phyloP scores from a whole-genome alignment of 2,329 filamentous ascomycete genomes.

The Paecilomyces sp. region DNA sequence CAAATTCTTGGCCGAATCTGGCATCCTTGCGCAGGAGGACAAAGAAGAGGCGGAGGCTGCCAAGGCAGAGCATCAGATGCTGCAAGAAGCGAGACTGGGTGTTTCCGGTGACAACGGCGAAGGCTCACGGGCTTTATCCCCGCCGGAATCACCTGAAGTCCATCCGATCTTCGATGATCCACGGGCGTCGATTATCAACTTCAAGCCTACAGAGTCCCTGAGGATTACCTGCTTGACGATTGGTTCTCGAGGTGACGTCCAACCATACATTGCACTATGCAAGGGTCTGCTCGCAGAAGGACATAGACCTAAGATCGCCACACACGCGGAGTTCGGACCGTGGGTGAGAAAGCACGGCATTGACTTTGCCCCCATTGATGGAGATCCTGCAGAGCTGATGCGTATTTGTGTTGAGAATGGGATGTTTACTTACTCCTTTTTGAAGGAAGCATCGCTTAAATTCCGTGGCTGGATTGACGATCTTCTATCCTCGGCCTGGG shows the following conservation, averaged over 20 bases:
- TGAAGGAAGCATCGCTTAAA: constrained; percentile 76
- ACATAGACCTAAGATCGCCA: constrained; percentile 80
- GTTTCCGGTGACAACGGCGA: constrained; percentile 23
- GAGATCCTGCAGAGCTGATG: constrained; percentile 92
- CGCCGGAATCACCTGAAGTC: constrained; percentile 35
- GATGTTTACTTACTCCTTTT: constrained; percentile 89
- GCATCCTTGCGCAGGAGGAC: constrained; percentile 60
- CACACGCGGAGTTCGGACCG: constrained; percentile 78
- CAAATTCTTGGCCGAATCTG: constrained; percentile 63
- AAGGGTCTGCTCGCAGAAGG: constrained; percentile 84
- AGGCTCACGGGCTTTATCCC: constrained; percentile 14
- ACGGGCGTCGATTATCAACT: constrained; percentile 78
- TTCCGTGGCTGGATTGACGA: constrained; percentile 96
- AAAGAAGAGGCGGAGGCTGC: constrained; percentile 66
- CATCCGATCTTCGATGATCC: constrained; percentile 87
- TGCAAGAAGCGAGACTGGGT: constrained; percentile 63
- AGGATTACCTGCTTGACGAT: constrained; percentile 91
- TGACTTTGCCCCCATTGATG: constrained; percentile 79
- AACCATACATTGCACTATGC: constrained; percentile 94
- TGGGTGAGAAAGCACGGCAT: constrained; percentile 95
- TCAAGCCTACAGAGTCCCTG: constrained; percentile 75
- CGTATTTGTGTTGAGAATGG: constrained; percentile 92
- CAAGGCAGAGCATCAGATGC: constrained; percentile 69
- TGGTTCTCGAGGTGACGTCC: constrained; percentile 89
- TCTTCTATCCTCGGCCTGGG: constrained; percentile 72